Percentiles rank a stretch among this genome's conserved stretches.
These are phyloP conservation scores for Tinospora cordifolia DNA, from an alignment of 164 flowering plant species.

Conservation along the genomic window DNA sequence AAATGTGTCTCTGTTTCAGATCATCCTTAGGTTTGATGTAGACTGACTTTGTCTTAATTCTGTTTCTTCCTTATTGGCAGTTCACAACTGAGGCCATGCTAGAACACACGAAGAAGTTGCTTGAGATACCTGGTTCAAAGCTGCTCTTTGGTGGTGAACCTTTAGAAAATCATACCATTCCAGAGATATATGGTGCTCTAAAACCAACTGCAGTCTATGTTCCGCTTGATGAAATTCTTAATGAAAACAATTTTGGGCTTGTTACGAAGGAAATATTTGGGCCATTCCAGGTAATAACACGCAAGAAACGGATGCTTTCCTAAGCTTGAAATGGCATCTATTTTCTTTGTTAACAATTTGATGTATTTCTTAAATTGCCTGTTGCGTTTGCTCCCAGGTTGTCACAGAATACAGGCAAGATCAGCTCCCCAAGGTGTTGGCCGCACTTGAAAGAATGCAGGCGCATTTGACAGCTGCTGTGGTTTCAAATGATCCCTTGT, in stretches of 20 bases:
- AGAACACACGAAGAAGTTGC: constrained; percentile 66
- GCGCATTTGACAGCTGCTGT: constrained; percentile 98
- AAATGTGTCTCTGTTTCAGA: neutral
- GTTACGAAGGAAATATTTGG: constrained; percentile 93
- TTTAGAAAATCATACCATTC: constrained; percentile 78
- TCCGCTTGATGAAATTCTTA: constrained; percentile 81
- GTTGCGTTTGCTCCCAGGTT: constrained; percentile 38
- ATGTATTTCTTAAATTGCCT: neutral
- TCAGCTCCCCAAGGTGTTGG: constrained; percentile 72
- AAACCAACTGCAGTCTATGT: constrained; percentile 86
- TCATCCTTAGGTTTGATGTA: neutral
- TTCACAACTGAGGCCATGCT: constrained; percentile 81
- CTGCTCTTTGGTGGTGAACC: constrained; percentile 85
- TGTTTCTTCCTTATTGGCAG: constrained; percentile 29
- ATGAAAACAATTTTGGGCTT: constrained; percentile 62
- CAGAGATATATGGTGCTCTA: constrained; percentile 77
- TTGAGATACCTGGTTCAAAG: constrained; percentile 76
- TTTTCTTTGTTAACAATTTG: neutral
- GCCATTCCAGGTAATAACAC: constrained; percentile 85
- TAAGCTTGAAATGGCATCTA: too few relatives aligned
- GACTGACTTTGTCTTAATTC: neutral
- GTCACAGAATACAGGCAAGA: constrained; percentile 67
- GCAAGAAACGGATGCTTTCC: too few relatives aligned
- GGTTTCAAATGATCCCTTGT: constrained; percentile 79
- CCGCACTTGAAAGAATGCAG: constrained; percentile 85